Conservation (phyloP, 352 stramenopile species). For the Bremia lactucae region DNA sequence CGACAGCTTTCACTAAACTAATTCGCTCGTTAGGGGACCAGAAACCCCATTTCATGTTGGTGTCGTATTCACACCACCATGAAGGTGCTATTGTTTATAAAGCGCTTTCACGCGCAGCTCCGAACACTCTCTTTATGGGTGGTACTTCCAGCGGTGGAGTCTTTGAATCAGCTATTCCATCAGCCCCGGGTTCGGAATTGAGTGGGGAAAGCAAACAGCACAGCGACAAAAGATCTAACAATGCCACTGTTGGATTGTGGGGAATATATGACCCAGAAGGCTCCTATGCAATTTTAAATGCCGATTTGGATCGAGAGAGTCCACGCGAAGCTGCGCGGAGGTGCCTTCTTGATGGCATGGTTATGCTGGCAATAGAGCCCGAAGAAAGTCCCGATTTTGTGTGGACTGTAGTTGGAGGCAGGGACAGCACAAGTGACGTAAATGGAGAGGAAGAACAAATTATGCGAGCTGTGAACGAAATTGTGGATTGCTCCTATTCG, state of each 20-base stretch:
- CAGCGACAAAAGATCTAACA: constrained; percentile 11
- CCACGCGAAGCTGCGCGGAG: constrained; percentile 51
- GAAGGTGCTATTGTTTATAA: constrained; percentile 41
- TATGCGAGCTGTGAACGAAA: constrained; percentile 51
- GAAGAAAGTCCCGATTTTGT: constrained; percentile 73
- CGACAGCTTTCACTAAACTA: constrained; percentile 48
- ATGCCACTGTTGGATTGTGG: constrained; percentile 54
- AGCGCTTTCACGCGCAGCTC: constrained; percentile 43
- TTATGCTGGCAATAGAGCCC: constrained; percentile 57
- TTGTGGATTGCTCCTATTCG: constrained; percentile 63
- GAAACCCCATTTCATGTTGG: constrained; percentile 70
- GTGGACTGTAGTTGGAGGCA: constrained; percentile 45
- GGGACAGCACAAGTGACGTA: constrained; percentile 32
- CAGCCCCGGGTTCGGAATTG: constrained; percentile 10
- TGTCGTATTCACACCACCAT: constrained; percentile 66
- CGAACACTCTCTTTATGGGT: constrained; percentile 76
- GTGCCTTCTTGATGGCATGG: constrained; percentile 57
- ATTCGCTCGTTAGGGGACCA: constrained; percentile 41
- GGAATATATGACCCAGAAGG: constrained; percentile 77
- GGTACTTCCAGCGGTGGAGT: constrained; percentile 61
- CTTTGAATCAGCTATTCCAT: constrained; percentile 20
- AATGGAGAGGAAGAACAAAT: constrained; percentile 58
- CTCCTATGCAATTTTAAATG: constrained; percentile 69
- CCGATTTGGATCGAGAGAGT: constrained; percentile 41
- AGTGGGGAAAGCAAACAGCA: constrained; percentile 10